phyloP scores from a whole-genome alignment of 805 yeast species.

The Millerago galiae region DNA sequence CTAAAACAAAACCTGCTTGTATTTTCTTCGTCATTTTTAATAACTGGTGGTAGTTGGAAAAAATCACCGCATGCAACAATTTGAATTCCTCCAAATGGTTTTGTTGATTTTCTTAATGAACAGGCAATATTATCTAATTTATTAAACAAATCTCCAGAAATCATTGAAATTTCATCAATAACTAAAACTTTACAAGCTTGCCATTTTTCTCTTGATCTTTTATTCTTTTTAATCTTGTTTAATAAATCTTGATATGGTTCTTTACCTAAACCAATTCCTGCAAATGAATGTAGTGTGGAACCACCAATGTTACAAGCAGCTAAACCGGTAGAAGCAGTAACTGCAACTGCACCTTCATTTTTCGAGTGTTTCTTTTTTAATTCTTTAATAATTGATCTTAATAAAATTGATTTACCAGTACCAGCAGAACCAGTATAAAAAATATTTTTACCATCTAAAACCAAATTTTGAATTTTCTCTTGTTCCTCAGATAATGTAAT shows the following conservation, averaged over 20 bases:
- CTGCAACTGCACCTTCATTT: conserved; percentile 50
- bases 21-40: conserved; percentile 26
- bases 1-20: conserved; percentile 56
- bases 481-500: conserved; percentile 52
- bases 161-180: conserved; percentile 78
- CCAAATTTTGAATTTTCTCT: conserved; percentile 57
- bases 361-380: conserved; percentile 40
- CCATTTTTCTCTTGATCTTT: conserved; percentile 51
- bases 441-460: conserved; percentile 55
- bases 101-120: conserved; percentile 34
- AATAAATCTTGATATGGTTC: conserved; percentile 42
- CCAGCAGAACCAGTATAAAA: conserved; percentile 99
- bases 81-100: conserved; percentile 80
- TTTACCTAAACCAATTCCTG: conserved; percentile 71
- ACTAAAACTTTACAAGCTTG: conserved; percentile 47
- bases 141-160: conserved; percentile 61
- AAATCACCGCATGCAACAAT: conserved; percentile 75
- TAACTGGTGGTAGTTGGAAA: conserved; percentile 75
- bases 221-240: conserved; percentile 47
- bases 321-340: conserved; percentile 80
- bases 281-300: conserved; percentile 65
- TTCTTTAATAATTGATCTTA: conserved; percentile 53
- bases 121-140: conserved; percentile 58
- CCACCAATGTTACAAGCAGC: conserved; percentile 85
- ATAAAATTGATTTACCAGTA: conserved; percentile 91